Conservation (phyloP, 768 basidiomycete genomes). For the Tylopilus vinaceipallidus region DNA sequence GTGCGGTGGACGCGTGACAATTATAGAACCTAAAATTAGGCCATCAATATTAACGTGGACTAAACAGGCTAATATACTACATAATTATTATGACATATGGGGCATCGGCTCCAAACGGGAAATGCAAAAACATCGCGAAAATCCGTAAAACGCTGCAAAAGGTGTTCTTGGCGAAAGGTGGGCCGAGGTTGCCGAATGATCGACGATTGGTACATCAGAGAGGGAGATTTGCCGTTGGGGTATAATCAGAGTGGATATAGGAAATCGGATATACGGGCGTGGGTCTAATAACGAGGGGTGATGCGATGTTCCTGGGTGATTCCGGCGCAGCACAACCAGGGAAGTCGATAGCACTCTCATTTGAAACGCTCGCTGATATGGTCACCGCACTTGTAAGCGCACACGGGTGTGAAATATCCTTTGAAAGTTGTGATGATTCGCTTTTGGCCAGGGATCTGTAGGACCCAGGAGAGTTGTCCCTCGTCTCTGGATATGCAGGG, state of each 20-base stretch:
- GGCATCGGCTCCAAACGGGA: constrained; percentile 13
- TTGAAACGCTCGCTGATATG: constrained; percentile 3
- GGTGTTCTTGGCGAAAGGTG: background rate
- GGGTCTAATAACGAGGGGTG: constrained; percentile 27
- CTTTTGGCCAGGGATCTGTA: constrained; percentile 8
- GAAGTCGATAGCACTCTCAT: background rate
- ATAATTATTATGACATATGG: too few species aligned
- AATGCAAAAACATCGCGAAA: constrained; percentile 2
- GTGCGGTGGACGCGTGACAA: too few species aligned
- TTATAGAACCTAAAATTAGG: background rate
- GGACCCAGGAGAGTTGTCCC: background rate
- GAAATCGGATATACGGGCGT: constrained; percentile 29
- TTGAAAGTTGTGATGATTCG: constrained; percentile 12
- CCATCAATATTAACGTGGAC: constrained; percentile 1
- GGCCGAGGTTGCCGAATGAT: background rate
- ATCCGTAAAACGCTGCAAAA: constrained; percentile 11
- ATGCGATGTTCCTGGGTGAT: constrained; percentile 9
- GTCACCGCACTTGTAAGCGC: constrained; percentile 3
- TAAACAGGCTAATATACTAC: background rate
- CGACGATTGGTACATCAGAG: background rate
- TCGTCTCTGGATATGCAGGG: constrained; percentile 6
- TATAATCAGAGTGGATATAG: constrained; percentile 16
- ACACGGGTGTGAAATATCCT: constrained; percentile 7
- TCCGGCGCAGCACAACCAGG: background rate
- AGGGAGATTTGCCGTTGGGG: background rate